phyloP scores from a whole-genome alignment of 306 rosid genomes.

The Quercus engelmannii region DNA sequence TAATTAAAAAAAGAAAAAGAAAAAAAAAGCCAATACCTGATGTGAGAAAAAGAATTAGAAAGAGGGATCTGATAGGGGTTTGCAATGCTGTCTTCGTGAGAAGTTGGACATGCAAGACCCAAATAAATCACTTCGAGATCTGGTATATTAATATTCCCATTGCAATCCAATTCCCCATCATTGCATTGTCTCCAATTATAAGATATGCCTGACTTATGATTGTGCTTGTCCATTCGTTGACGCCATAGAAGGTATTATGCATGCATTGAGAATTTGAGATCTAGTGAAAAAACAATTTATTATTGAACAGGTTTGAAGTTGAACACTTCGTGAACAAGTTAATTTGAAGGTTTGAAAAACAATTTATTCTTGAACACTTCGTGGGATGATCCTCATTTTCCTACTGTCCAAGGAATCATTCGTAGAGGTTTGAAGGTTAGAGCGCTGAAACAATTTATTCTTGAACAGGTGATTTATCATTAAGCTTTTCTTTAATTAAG shows the following conservation, averaged over 20 bases:
- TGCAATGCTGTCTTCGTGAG: slow-evolving; percentile 86
- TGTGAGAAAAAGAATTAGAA: no score
- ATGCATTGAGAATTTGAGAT: slow-evolving; percentile 62
- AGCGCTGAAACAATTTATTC: slow-evolving; percentile 79
- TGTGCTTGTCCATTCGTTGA: slow-evolving; percentile 95
- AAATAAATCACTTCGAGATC: slow-evolving; percentile 88
- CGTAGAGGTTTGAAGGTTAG: slow-evolving; percentile 85
- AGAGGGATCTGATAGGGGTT: slow-evolving; percentile 66
- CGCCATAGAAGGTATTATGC: slow-evolving; percentile 71
- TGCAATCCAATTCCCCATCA: slow-evolving; percentile 88
- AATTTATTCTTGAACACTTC: slow-evolving; percentile 45
- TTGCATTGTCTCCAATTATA: slow-evolving; percentile 85
- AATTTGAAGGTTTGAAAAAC: no score
- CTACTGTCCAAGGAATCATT: slow-evolving; percentile 92
- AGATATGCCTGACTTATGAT: slow-evolving; percentile 87
- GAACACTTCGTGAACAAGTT: no score
- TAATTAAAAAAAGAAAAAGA: no score
- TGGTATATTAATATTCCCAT: slow-evolving; percentile 68
- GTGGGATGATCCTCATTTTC: slow-evolving; percentile 94
- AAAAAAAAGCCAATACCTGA: no score
- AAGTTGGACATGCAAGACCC: slow-evolving; percentile 92
- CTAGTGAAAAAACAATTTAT: slow-evolving; percentile 93
- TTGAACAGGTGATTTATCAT: slow-evolving; percentile 64
- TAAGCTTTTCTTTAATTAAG: no score
- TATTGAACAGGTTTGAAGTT: no score